Conservation (phyloP, 2,329 filamentous ascomycete genomes). For the Didymellaceae sp. region DNA sequence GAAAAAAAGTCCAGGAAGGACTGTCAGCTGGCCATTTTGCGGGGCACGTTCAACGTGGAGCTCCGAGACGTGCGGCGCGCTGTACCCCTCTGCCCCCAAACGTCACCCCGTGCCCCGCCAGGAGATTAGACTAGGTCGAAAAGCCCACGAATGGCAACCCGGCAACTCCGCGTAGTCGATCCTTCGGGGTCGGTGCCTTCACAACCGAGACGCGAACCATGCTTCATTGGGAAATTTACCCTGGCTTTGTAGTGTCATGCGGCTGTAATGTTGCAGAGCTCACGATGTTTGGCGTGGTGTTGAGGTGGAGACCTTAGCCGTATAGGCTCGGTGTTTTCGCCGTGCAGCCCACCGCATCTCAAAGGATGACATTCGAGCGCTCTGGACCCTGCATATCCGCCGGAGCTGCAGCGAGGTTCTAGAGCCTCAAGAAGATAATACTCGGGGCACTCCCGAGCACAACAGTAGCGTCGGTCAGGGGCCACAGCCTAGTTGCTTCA, state of each 20-base stretch:
- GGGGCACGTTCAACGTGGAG: slow-evolving; percentile 17
- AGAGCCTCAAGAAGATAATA: not conserved
- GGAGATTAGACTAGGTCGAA: slow-evolving; percentile 7
- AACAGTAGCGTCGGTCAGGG: not conserved
- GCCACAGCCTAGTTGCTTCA: slow-evolving; percentile 1
- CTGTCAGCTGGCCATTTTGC: slow-evolving; percentile 19
- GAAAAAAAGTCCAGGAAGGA: slow-evolving; percentile 5
- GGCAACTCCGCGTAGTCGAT: slow-evolving; percentile 13
- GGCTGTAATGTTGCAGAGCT: slow-evolving; percentile 15
- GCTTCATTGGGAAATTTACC: slow-evolving; percentile 10
- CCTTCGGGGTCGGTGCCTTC: slow-evolving; percentile 3
- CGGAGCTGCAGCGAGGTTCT: slow-evolving; percentile 10
- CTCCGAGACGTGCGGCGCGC: slow-evolving; percentile 12
- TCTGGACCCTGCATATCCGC: slow-evolving; percentile 17
- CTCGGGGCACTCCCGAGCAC: slow-evolving; percentile 16
- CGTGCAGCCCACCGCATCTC: slow-evolving; percentile 9
- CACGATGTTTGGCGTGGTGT: slow-evolving; percentile 23
- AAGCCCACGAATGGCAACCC: slow-evolving; percentile 18
- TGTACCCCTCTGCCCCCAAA: slow-evolving; percentile 18
- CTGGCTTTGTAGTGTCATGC: slow-evolving; percentile 10
- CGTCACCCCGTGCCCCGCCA: slow-evolving; percentile 16
- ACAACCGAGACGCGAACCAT: slow-evolving; percentile 16
- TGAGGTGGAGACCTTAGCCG: slow-evolving; percentile 19
- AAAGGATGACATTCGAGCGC: not conserved
- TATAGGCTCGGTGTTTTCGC: slow-evolving; percentile 17